Evolutionary conservation across 805 yeast species (phyloP).

Genomic region (Dipodascus geniculatus): DNA sequence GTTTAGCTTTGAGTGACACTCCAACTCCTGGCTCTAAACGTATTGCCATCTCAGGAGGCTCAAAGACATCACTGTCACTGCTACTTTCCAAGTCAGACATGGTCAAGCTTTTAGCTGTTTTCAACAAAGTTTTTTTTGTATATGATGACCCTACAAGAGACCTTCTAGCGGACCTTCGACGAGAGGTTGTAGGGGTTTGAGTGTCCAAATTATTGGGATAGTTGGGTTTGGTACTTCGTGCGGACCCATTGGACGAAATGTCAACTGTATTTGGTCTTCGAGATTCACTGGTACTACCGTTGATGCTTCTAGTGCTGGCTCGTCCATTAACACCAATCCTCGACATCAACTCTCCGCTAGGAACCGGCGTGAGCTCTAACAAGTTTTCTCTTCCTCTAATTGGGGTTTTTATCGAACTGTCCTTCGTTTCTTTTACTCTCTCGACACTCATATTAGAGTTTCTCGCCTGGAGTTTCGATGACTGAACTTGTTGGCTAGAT

Average conservation of each 20-base stretch:
- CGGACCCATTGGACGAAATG: not conserved
- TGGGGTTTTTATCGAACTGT: not conserved
- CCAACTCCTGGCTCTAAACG: constrained; percentile 1
- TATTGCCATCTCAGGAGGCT: not conserved
- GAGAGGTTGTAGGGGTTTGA: not conserved
- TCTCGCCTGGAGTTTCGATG: not conserved
- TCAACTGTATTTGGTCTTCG: not conserved
- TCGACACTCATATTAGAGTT: not conserved
- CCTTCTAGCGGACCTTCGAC: not conserved
- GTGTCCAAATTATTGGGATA: not conserved
- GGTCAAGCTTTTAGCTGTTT: not conserved
- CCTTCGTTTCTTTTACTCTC: not conserved
- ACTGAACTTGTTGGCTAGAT: not conserved
- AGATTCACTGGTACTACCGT: not conserved
- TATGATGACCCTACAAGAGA: not conserved
- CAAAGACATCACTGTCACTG: not conserved
- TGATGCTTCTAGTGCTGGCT: not conserved
- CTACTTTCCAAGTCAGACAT: not conserved
- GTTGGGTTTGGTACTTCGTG: not conserved
- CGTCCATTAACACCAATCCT: not conserved
- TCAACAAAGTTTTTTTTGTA: not conserved
- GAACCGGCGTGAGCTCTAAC: not conserved
- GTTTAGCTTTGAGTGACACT: not conserved
- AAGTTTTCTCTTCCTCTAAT: not conserved
- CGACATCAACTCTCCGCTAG: not conserved